Evolutionary conservation across 805 yeast species (phyloP), one percentile per base, ranked within the genome.

Genomic region (Debaryomyces prosopidis): DNA sequence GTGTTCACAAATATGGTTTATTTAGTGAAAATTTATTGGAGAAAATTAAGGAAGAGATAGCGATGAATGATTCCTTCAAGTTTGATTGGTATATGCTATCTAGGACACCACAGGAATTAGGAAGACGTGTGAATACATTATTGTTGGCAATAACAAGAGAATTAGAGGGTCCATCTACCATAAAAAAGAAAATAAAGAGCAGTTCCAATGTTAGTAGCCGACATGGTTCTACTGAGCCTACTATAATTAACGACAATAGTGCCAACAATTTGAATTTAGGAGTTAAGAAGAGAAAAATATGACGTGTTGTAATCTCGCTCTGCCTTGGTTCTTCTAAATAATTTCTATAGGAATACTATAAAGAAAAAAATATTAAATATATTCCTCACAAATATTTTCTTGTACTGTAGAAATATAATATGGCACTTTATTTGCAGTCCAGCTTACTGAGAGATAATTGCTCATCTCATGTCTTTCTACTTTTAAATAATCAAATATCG

Each of bases 361-460:
- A 23, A 23, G 26, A 23, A 23, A 23, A 30, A 8, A n/a, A 14
- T n/a, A 15, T 40, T 41, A 48, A 23, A 64, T 52, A 44, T 68
- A 71, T 43, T 71, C 73, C 3, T 64, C 60, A 36, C 64, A 53
- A 3, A 77, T 63, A 4, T 58, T 57, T 2, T 65, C 66, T 53
- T 75, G 70, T 4, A 88, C 87, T 8, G 89, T 84, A 12, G 94
- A 80, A 6, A 91, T 80, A 62, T 79, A 91, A 63, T 87, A 90
- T 8, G 80, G 82, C 1, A 87, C 88, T 44, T 89, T 89, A 39
- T 87, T 89, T 5, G 84, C 82, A 0, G 96, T 89, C 97, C 97
- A 90, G 39, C 95, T 86, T 7, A 91, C 97, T 36, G 90, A 80
- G 44, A 83, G 81, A 43, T 79, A 77, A 14, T 79, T 83, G 52